Evolutionary conservation across 2,329 filamentous ascomycete genomes (phyloP), one percentile per base, ranked within the genome.

Genomic region (Parastagonospora nodorum): DNA sequence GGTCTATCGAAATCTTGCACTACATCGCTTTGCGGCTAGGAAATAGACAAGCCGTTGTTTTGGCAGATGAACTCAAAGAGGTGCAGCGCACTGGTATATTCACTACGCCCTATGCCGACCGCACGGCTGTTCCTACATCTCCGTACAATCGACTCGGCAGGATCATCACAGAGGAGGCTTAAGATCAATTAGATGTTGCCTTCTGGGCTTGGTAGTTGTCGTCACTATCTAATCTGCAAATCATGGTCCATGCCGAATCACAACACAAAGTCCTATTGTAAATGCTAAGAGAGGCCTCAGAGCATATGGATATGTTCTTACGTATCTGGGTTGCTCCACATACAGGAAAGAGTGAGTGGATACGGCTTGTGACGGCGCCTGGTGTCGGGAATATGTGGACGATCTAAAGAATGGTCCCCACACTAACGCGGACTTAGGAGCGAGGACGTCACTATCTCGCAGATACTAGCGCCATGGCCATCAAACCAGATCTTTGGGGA

Each of bases 11-110:
- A 8, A 55, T 58, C 16, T 45, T 71, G 35, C 40, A 57, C 14
- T 65, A 59, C 14, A 37, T 69, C 11, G 66, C 60, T 2, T 29
- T 63, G 41, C 55, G 52, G 5, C 63, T 68, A 8, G 68, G 67
- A 4, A 60, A 62, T 7, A 55, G 61, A 31, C 66, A 69, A 48
- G 66, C 66, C 7, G 43, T 67, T 35, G 46, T 57, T 8, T 30
- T 68, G 5, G 66, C 66, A 5, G 58, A 64, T 15, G 58, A 64
- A 24, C 32, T 68, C 45, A 58, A 57, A 36, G 45, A 40, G n/a
- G 44, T 55, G 12, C 46, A 58, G 31, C 19, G 14, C 16, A 37
- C 31, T 9, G 48, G 42, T 30, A n/a, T 38, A 3, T 45, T 30
- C 15, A 38, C 24, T 2, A 37, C 42, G 15, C 7, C 33, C 15